Evolutionary conservation across 1,284 basidiomycete genomes (phyloP), one percentile per base, ranked within the genome.

Genomic region (Tranzscheliella williamsii): DNA sequence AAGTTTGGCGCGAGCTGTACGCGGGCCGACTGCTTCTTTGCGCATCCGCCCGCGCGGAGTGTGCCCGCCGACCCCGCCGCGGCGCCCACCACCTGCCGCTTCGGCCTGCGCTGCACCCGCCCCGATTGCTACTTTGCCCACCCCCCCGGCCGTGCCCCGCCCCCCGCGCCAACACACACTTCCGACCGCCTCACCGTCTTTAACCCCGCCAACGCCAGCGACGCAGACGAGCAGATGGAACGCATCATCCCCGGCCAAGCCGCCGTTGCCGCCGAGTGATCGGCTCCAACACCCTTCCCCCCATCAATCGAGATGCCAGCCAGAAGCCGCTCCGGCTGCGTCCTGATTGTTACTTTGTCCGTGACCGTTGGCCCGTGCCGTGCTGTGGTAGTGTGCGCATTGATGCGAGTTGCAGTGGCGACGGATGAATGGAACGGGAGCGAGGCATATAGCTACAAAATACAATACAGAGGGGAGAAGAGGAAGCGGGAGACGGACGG

Each of bases 1-100:
- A 42, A 58, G 18, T 72, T 67, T 32, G 63, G 69, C 15, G 37
- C 48, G 13, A 51, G 38, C 0, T 72, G 69, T 24, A 69, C 63
- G 5, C 41, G 69, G 2, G 27, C 40, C 3, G 63, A 69, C 40
- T 72, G 69, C 49, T 58, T 58, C 42, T 72, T 68, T 31, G 41
- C 53, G 11, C 69, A 72, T 21, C 66, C 66, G 1, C 51, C 45
- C 4, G 13, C 8, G 4, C 30, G 49, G 5, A 24, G 15, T n/a
- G 11, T 33, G n/a, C 11, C 16, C 17, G 5, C 38, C 17, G 24
- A n/a, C 18, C 11, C 16, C 17, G 5, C 38, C 17, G 24, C 16
- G 2, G 36, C 22, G 16, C 24, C 22, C 2, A 55, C 47, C 1
- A 40, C 48, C 12, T 66, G 63, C 30, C 39, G 63, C 17, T 66